A percentile compares a stretch with the other conserved stretches of the same genome.
Conservation (phyloP, 495 filamentous ascomycete genomes). For the Annulohypoxylon moriforme region DNA sequence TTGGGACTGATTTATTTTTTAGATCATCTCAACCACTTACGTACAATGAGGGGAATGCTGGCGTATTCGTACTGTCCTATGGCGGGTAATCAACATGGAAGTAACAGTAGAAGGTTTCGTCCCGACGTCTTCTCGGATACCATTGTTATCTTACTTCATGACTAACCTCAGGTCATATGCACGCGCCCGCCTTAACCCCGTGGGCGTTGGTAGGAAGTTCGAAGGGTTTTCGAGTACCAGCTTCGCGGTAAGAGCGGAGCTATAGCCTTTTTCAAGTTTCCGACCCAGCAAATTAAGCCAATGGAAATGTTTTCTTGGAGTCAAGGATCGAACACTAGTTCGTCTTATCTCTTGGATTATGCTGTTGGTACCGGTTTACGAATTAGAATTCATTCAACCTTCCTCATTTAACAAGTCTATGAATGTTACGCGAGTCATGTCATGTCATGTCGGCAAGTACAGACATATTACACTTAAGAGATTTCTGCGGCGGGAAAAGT, state of each 20-base stretch:
- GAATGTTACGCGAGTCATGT: not conserved
- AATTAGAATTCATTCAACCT: not conserved
- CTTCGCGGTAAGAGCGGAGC: not conserved
- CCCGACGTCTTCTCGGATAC: not conserved
- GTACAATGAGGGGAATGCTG: not conserved
- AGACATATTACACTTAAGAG: not conserved
- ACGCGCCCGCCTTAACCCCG: slow-evolving; percentile 4
- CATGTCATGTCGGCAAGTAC: slow-evolving; percentile 3
- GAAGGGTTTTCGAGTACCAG: not conserved
- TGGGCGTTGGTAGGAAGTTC: not conserved
- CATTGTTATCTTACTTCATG: not conserved
- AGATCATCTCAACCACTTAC: slow-evolving; percentile 8
- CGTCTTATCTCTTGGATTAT: not conserved
- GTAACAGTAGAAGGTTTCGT: not conserved
- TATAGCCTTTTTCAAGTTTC: not conserved
- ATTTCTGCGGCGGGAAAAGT: not conserved
- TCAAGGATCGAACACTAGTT: slow-evolving; percentile 3
- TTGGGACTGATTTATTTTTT: not conserved
- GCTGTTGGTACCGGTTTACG: not conserved
- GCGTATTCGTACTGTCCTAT: not conserved
- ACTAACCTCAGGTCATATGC: no score
- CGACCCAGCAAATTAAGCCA: not conserved
- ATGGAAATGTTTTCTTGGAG: not conserved
- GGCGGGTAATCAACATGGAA: not conserved
- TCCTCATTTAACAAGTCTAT: not conserved